Base-by-base conservation (phyloP, 139 green algal species). In the Chlorella vulgaris region DNA sequence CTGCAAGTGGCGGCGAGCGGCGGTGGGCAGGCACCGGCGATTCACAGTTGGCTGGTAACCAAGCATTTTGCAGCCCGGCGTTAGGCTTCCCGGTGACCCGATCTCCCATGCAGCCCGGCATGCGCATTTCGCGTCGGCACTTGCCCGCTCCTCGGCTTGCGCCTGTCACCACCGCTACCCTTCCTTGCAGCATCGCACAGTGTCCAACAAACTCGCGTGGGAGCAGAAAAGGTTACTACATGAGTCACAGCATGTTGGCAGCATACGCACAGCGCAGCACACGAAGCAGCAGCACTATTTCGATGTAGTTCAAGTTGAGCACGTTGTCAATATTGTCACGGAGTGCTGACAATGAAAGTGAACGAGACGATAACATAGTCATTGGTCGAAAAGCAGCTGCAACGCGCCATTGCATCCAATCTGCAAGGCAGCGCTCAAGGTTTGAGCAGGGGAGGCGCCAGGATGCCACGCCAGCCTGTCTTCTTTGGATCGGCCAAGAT, bases 131-230 rank as follows among this genome's bases (percentile, higher is more conserved):
- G 4, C 5, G 35, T n/a, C 29, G 7, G 4, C 29, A 13, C 38
- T 7, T 18, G 43, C 69, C 69, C 60, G 69, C 69, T 24, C 42
- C 69, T n/a, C 69, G 29, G 69, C 69, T 76, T 28, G 36, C 69
- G 28, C 69, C 69, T n/a, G 69, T 50, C n/a, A 76, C 69, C 40
- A 76, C 60, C 35, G 69, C 69, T 8, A 76, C 69, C 69, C 60
- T 76, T 2, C 69, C 69, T 28, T 62, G 69, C 19, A 76, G 69
- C 1, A 28, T 28, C 26, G 67, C 24, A 36, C 50, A 55, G 24
- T 55, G 10, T 55, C 10, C 47, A 55, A 10, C 13, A 10, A 55
- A 55, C 15, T n/a, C n/a, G n/a, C n/a, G n/a, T n/a, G n/a, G n/a
- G n/a, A n/a, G n/a, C n/a, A n/a, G n/a, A n/a, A n/a, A n/a, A n/a